A percentile compares a stretch with the other conserved stretches of the same genome.
phyloP scores from a whole-genome alignment of 2,329 filamentous ascomycete genomes.

The Claviceps maximensis region DNA sequence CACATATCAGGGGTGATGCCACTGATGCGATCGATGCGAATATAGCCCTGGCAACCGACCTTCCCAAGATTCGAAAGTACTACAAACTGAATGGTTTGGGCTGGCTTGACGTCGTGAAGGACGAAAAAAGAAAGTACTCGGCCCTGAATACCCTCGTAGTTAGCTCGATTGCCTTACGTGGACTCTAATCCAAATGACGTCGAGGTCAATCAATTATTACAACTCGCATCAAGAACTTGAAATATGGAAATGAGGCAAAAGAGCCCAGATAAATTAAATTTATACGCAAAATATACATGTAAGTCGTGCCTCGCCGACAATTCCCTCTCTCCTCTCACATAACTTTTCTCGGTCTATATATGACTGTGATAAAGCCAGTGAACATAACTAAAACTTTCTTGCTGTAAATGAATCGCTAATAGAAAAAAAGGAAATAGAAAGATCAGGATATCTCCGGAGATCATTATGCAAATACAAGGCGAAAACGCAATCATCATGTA shows the following conservation, averaged over 20 bases:
- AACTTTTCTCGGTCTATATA: not conserved
- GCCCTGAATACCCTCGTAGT: slow-evolving; percentile 59
- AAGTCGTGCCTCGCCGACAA: not conserved
- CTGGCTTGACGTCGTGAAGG: slow-evolving; percentile 32
- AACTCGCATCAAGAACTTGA: not conserved
- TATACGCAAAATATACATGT: not conserved
- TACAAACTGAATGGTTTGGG: slow-evolving; percentile 66
- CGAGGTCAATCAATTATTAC: not conserved
- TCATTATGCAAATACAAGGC: not conserved
- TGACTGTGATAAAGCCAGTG: not conserved
- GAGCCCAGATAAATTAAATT: too few relatives aligned
- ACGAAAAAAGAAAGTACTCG: slow-evolving; percentile 28
- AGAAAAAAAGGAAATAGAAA: not conserved
- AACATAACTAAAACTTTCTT: not conserved
- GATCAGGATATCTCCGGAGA: not conserved
- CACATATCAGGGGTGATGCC: slow-evolving; percentile 47
- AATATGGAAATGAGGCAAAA: not conserved
- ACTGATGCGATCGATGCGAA: slow-evolving; percentile 48
- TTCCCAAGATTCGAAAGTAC: slow-evolving; percentile 62
- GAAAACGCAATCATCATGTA: not conserved
- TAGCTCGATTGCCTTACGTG: slow-evolving; percentile 56
- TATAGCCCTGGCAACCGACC: slow-evolving; percentile 47
- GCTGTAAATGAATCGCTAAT: not conserved
- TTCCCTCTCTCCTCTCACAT: not conserved
- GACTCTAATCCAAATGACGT: slow-evolving; percentile 13